Percentiles rank a stretch among this genome's conserved stretches.
phyloP scores from a whole-genome alignment of 2,329 filamentous ascomycete species.

The Sarocladium brachiariae region DNA sequence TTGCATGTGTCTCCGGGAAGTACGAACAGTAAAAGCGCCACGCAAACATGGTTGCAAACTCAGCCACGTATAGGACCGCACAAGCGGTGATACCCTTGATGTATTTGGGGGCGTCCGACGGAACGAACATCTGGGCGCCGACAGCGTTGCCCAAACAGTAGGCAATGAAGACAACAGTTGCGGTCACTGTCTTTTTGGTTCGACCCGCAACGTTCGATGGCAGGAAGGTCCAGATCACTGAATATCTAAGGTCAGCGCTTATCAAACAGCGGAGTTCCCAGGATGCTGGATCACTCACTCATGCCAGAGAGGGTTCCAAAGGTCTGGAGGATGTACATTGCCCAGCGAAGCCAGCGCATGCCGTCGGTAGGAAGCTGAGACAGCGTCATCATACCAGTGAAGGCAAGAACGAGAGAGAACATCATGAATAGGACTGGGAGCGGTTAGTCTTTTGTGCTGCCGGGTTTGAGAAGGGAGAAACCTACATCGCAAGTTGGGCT shows the following conservation, averaged over 20 bases:
- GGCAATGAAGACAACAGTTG: constrained; percentile 17
- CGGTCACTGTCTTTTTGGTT: constrained; percentile 28
- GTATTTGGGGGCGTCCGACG: constrained; percentile 17
- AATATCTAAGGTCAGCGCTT: constrained; percentile 1
- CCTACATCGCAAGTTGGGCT: constrained; percentile 23
- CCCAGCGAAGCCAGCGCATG: constrained; percentile 24
- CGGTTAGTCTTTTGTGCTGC: constrained; percentile 4
- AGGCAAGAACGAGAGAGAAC: constrained; percentile 22
- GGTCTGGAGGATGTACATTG: constrained; percentile 24
- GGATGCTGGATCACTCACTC: constrained; percentile 14
- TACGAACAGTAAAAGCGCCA: constrained; percentile 22
- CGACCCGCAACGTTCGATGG: constrained; percentile 31
- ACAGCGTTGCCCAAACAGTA: constrained; percentile 19
- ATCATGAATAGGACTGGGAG: constrained; percentile 20
- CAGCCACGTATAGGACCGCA: constrained; percentile 19
- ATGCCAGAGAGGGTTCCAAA: constrained; percentile 21
- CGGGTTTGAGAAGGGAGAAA: background rate
- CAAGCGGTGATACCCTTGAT: constrained; percentile 16
- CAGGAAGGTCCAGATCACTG: constrained; percentile 25
- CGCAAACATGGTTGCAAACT: constrained; percentile 18
- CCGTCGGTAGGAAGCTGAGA: constrained; percentile 20
- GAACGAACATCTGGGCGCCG: constrained; percentile 19
- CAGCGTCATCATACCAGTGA: constrained; percentile 24
- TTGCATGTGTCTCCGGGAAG: too few species aligned
- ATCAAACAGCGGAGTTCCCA: too few species aligned